Evolutionary conservation across 2,329 filamentous ascomycete species (phyloP).

Genomic region (Clarireedia monteithiana): DNA sequence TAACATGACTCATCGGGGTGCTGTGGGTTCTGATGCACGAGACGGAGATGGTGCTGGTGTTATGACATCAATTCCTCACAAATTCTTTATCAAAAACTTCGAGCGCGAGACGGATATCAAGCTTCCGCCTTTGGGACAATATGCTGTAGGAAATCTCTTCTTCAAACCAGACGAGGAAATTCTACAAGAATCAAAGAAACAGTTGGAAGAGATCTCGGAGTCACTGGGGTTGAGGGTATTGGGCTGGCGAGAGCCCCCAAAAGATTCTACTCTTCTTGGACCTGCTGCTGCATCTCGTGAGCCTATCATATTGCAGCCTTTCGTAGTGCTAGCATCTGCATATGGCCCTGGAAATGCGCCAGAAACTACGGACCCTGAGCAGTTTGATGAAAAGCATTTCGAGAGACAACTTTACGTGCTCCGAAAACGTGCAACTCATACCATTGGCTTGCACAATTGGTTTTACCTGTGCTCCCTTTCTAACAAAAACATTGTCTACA

Average conservation of each 20-base stretch:
- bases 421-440: constrained; percentile 89
- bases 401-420: constrained; percentile 92
- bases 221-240: constrained; percentile 81
- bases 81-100: constrained; percentile 98
- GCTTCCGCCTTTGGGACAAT: constrained; percentile 82
- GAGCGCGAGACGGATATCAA: constrained; percentile 82
- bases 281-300: constrained; percentile 90
- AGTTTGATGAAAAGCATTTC: constrained; percentile 79
- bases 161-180: constrained; percentile 95
- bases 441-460: constrained; percentile 94
- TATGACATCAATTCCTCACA: constrained; percentile 98
- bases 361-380: constrained; percentile 66
- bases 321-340: constrained; percentile 77
- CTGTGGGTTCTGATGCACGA: constrained; percentile 93
- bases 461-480: constrained; percentile 94
- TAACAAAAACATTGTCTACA: constrained; percentile 99
- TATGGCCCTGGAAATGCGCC: constrained; percentile 79
- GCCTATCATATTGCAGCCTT: constrained; percentile 91
- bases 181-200: constrained; percentile 80
- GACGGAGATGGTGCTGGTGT: constrained; percentile 98
- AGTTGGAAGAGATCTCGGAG: constrained; percentile 90
- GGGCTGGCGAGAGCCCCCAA: constrained; percentile 92
- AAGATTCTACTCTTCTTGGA: constrained; percentile 86
- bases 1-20: constrained; percentile 99
- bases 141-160: constrained; percentile 95